Evolutionary conservation across 169 alveolate genomes (phyloP).

Genomic region (Plasmodium yoelii): DNA sequence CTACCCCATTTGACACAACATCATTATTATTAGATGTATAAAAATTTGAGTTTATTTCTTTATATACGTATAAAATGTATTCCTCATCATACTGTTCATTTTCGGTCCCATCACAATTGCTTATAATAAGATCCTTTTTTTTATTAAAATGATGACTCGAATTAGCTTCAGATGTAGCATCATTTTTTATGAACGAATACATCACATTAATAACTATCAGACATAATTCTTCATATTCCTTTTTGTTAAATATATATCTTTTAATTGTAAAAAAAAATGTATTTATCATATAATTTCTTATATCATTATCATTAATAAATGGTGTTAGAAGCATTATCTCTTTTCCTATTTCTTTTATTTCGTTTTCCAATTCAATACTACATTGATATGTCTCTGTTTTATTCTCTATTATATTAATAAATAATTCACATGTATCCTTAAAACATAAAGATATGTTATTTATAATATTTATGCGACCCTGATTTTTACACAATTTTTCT

Average conservation of each 20-base stretch:
- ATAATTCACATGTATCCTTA: conserved; percentile 10
- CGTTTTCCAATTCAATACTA: background rate
- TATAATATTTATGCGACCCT: conserved; percentile 1
- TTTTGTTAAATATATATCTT: conserved; percentile 16
- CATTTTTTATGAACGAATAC: conserved; percentile 11
- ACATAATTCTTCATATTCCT: conserved; percentile 22
- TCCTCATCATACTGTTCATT: background rate
- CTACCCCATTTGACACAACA: background rate
- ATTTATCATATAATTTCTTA: conserved; percentile 33
- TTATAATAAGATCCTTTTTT: no score
- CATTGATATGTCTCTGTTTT: background rate
- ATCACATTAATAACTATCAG: conserved; percentile 3
- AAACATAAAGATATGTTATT: background rate
- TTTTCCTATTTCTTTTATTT: background rate
- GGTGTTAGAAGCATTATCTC: conserved; percentile 5
- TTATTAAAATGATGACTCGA: background rate
- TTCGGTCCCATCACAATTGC: background rate
- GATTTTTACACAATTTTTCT: background rate
- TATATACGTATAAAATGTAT: no score
- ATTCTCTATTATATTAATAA: conserved; percentile 10
- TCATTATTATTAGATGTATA: background rate
- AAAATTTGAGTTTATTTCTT: no score
- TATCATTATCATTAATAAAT: conserved; percentile 5
- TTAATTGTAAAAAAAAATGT: conserved; percentile 18
- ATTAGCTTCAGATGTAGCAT: background rate